Base-by-base conservation (phyloP, 192 early-diverging fungal genomes). In the Glomus cerebriforme region DNA sequence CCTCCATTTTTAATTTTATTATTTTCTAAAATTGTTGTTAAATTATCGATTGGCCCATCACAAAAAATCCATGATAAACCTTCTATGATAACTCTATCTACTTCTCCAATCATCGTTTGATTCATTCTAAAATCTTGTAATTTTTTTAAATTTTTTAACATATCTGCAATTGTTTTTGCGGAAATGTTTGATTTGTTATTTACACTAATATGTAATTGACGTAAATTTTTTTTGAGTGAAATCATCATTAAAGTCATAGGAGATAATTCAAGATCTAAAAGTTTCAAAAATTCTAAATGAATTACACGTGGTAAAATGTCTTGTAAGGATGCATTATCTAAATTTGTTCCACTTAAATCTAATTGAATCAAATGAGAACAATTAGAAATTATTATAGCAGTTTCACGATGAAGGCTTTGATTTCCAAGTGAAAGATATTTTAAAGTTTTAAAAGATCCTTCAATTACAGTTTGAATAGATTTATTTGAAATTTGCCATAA, bases 101-200 rank as follows among this genome's bases (percentile, higher is more conserved):
- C 26, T 32, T 73, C 37, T 17, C 67, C 71, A 32, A 73, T 73
- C 39, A 73, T 73, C 34, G 34, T 37, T 58, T 73, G 71, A 27
- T 73, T 73, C 71, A 73, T 47, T 27, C 71, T 73, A 54, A 73
- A 73, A 34, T 73, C 45, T 29, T 73, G 9, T 13, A 73, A 73
- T 49, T 73, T 73, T 19, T 5, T 13, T 19, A 73, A 73, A 29
- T 49, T 29, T 29, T 58, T 73, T 32, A 73, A 17, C 45, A 29
- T 73, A n/a, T 24, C 49, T 2, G 71, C 19, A 34, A 73, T 31
- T 19, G 71, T 13, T 47, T 54, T 58, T 27, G 49, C 3, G 0
- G 24, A 15, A 29, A 58, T 22, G 9, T 13, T 73, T n/a, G 3
- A 22, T 73, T 29, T 73, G 3, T 73, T 32, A 15, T 29, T 12